Percentiles rank a stretch among this genome's conserved stretches.
Conservation (phyloP, 768 basidiomycete species). For the Lentinula boryana region DNA sequence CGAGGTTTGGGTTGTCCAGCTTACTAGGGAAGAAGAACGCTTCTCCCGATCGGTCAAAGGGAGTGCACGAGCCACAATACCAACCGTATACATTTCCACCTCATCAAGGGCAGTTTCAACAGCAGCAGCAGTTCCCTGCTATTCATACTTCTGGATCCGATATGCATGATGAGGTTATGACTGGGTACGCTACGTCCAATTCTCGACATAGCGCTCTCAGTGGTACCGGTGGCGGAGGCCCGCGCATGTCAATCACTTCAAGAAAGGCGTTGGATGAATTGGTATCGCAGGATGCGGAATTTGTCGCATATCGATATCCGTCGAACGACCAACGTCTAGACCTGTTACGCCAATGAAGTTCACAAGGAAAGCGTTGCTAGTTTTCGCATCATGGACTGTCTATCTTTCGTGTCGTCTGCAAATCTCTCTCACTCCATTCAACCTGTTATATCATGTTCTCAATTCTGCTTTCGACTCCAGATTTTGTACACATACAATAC, state of each 20-base stretch:
- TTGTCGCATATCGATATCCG: constrained; percentile 85
- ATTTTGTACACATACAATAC: background rate
- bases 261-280: constrained; percentile 71
- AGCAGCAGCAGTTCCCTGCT: constrained; percentile 40
- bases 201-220: constrained; percentile 47
- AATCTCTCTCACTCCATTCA: background rate
- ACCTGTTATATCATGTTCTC: background rate
- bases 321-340: constrained; percentile 68
- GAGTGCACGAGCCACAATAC: constrained; percentile 25
- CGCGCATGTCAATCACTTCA: constrained; percentile 59
- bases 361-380: too few species aligned
- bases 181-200: constrained; percentile 42
- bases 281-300: constrained; percentile 81
- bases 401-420: background rate
- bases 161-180: constrained; percentile 41
- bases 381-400: too few species aligned
- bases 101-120: background rate
- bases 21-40: constrained; percentile 53
- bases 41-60: constrained; percentile 23
- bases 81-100: constrained; percentile 4
- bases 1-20: constrained; percentile 63
- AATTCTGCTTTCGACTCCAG: background rate
- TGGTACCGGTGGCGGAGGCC: constrained; percentile 21
- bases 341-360: constrained; percentile 34
- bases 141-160: constrained; percentile 39